Evolutionary conservation across 2,329 filamentous ascomycete species (phyloP).

Genomic region (Fusarium sp.): DNA sequence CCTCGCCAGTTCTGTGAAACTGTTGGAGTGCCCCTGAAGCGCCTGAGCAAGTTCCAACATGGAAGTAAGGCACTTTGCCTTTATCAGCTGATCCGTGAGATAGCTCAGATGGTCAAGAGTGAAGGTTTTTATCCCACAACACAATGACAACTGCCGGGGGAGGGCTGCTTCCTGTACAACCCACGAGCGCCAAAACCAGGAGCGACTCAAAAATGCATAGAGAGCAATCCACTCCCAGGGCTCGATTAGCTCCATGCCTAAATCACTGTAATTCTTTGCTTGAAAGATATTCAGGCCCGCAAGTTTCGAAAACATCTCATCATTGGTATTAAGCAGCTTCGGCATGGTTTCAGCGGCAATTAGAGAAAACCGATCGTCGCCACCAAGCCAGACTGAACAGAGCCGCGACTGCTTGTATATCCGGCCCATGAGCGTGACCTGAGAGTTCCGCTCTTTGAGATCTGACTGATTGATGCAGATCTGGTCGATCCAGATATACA

Average conservation of each 20-base stretch:
- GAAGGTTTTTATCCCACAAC: not conserved
- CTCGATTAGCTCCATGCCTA: not conserved
- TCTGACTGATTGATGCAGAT: not conserved
- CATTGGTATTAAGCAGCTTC: not conserved
- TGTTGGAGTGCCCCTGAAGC: not conserved
- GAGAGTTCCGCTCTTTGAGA: not conserved
- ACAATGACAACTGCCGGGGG: not conserved
- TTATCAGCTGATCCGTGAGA: not conserved
- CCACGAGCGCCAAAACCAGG: not conserved
- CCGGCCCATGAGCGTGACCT: not conserved
- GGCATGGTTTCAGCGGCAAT: rapidly evolving
- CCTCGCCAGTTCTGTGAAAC: not conserved
- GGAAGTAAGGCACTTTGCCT: not conserved
- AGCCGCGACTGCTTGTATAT: not conserved
- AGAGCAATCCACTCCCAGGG: not conserved
- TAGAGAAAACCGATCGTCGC: not conserved
- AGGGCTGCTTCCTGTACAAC: not conserved
- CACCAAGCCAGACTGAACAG: not conserved
- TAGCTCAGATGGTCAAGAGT: not conserved
- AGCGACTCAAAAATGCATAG: not conserved
- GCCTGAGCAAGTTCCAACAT: not conserved
- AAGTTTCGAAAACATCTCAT: not conserved
- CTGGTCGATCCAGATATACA: not conserved
- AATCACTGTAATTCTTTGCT: rapidly evolving
- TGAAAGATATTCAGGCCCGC: not conserved